These are phyloP conservation scores for Alliaria petiolata DNA, from an alignment of 345 rosid genomes.

Conservation along the genomic window DNA sequence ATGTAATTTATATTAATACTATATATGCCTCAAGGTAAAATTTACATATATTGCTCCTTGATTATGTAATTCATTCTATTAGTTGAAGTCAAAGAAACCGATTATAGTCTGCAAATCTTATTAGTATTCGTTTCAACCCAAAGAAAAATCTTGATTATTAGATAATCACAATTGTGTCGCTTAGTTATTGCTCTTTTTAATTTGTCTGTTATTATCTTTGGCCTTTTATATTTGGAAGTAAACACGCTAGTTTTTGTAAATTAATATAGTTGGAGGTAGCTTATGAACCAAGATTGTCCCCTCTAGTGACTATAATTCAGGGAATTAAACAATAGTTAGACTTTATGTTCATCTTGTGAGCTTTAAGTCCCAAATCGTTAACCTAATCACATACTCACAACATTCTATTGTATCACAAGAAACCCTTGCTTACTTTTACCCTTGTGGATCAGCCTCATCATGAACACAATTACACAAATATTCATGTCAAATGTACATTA, in stretches of 20 bases:
- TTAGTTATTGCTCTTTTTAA: slow-evolving; percentile 7
- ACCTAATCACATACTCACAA: slow-evolving; percentile 27
- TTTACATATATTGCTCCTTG: no score
- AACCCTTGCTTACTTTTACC: slow-evolving; percentile 1
- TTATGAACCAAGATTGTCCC: slow-evolving; percentile 20
- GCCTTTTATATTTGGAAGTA: not conserved
- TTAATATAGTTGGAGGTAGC: not conserved
- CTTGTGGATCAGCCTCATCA: not conserved
- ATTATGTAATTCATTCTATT: not conserved
- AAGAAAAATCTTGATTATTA: not conserved
- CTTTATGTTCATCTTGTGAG: not conserved
- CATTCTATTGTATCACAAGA: slow-evolving; percentile 6
- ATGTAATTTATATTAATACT: no score
- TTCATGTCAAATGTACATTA: not conserved
- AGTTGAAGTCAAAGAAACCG: not conserved
- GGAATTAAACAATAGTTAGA: not conserved
- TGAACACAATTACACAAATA: not conserved
- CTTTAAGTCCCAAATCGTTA: slow-evolving; percentile 17
- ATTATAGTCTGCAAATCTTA: not conserved
- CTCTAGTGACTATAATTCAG: not conserved
- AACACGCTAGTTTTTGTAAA: not conserved
- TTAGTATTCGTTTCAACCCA: not conserved
- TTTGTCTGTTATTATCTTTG: slow-evolving; percentile 10
- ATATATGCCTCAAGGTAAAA: no score
- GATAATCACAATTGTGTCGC: not conserved